Base-by-base conservation (phyloP, 805 yeast genomes). In the Henningerozyma blattae region DNA sequence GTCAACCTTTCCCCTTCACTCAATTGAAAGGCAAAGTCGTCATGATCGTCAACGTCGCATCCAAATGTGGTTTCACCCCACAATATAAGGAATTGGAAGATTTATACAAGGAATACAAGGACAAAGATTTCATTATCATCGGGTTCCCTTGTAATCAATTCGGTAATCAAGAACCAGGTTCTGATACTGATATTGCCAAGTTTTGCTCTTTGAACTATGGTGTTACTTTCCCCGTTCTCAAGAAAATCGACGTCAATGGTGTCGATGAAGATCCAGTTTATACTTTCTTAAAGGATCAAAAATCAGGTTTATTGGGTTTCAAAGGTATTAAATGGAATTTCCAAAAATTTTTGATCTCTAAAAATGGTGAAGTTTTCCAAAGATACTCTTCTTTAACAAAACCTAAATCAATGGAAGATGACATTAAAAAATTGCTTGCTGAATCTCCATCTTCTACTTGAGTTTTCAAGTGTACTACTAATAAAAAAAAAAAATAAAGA, bases 141-240 rank as follows among this genome's bases (percentile, higher is more conserved):
- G 95, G 85, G 1, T 86, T 86, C 68, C 96, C 96, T 15, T 83
- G 95, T 60, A 83, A 85, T 60, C 95, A 85, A 54, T 86, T 86
- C 53, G 89, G 82, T 22, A 63, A 72, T 45, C 81, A 91, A 65
- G 83, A 89, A 58, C 78, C 93, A 44, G 77, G 76, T 4, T 49
- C 69, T 4, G 75, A 71, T 33, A 70, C 75, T 36, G 86, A 82
- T 47, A 83, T 84, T 45, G 75, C 73, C 14, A 56, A 66, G 31
- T 82, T 81, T 62, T 85, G 95, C 59, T 59, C 69, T 28, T 31
- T 75, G 48, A 86, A 84, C 65, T 91, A 76, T 56, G 95, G 95
- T 37, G 96, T 89, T 32, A 66, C 80, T 17, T 89, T 89, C 77
- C 95, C 95, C 15, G 69, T 89, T 26, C 63, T 89, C 70, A 68